Conservation (phyloP, 2,329 filamentous ascomycete genomes). For the Myriangium duriaei region DNA sequence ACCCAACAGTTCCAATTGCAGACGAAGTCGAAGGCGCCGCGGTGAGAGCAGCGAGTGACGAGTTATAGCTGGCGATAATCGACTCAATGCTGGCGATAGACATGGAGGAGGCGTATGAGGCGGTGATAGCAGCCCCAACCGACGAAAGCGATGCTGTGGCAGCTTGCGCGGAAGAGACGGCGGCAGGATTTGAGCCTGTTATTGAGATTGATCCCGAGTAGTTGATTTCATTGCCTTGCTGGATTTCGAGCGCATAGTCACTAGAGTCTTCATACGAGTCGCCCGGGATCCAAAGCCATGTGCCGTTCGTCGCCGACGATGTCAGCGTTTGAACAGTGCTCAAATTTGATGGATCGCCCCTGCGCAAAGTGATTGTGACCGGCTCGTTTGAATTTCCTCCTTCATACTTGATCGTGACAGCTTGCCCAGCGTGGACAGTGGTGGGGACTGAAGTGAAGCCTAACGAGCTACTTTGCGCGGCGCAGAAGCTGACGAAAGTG, state of each 20-base stretch:
- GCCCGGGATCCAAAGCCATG: conserved; percentile 40
- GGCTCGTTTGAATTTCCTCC: conserved; percentile 25
- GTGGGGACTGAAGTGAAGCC: conserved; percentile 41
- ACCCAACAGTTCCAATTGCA: conserved; percentile 11
- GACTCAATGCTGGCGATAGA: conserved; percentile 13
- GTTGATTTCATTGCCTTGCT: conserved; percentile 40
- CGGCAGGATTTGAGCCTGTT: conserved; percentile 23
- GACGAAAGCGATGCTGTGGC: conserved; percentile 22
- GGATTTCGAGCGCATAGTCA: conserved; percentile 49
- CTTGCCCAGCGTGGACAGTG: conserved; percentile 36
- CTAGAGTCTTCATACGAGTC: conserved; percentile 29
- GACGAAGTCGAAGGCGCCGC: conserved; percentile 12
- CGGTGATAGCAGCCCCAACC: conserved; percentile 13
- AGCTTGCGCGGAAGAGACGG: conserved; percentile 16
- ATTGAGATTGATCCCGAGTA: conserved; percentile 43
- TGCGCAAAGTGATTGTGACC: conserved; percentile 44
- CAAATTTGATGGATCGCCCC: conserved; percentile 39
- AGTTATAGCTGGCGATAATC: conserved; percentile 12
- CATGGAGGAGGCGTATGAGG: conserved; percentile 5
- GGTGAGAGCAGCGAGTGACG: conserved; percentile 13
- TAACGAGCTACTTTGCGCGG: conserved; percentile 35
- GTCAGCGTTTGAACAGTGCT: conserved; percentile 37
- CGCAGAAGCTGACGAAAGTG: conserved; percentile 31
- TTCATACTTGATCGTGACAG: conserved; percentile 24
- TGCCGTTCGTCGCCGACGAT: conserved; percentile 27